Evolutionary conservation across 495 filamentous ascomycete genomes (phyloP).

Genomic region (Pseudoneurospora amorphoporcata): DNA sequence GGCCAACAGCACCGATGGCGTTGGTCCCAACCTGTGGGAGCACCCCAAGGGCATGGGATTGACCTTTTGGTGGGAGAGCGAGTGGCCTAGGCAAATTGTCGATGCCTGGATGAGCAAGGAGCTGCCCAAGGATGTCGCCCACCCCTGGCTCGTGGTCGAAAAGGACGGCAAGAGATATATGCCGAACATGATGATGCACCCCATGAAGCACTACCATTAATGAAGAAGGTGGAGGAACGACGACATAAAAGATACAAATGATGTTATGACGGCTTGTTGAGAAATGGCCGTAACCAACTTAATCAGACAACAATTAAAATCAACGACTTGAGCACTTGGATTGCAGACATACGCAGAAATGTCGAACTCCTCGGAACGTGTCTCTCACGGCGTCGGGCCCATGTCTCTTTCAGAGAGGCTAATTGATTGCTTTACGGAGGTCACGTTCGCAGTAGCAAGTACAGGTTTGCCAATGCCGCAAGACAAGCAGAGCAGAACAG

Average conservation of each 20-base stretch:
- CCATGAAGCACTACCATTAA: slow-evolving; percentile 17
- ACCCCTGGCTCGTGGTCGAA: slow-evolving; percentile 16
- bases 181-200: slow-evolving; percentile 25
- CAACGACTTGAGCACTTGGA: neutral
- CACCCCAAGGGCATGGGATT: slow-evolving; percentile 18
- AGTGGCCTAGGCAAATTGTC: slow-evolving; percentile 15
- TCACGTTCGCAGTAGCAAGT: neutral
- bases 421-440: neutral
- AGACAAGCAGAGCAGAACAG: neutral
- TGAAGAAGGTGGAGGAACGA: neutral
- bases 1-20: slow-evolving; percentile 12
- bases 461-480: neutral
- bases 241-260: neutral
- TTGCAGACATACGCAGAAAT: neutral
- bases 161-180: slow-evolving; percentile 16
- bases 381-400: neutral
- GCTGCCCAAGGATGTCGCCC: neutral
- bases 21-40: slow-evolving; percentile 13
- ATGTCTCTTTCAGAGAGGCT: neutral
- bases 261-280: neutral
- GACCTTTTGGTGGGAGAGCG: slow-evolving; percentile 25
- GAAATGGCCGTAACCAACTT: neutral
- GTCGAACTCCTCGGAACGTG: neutral
- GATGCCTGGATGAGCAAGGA: slow-evolving; percentile 16
- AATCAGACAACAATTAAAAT: neutral